Evolutionary conservation across 192 early-diverging fungal species (phyloP), one percentile per base, ranked within the genome.

Genomic region (Pilaira anomala): DNA sequence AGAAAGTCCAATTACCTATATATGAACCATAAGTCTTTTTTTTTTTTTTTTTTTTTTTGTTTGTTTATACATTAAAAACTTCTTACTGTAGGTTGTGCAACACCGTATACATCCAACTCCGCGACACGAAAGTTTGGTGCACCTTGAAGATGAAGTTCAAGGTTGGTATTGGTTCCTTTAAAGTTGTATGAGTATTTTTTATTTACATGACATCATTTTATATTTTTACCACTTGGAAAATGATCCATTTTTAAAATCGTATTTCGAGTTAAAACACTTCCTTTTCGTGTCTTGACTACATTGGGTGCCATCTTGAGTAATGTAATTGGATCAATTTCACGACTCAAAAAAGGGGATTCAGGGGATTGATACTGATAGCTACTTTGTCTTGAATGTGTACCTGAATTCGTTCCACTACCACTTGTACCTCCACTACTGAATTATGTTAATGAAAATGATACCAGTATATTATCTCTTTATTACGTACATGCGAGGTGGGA

Each of bases 91-190:
- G 85, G 85, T 52, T 87, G 83, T 14, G 85, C 85, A 24, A 85
- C 84, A 25, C 85, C 85, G 60, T 74, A 83, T 24, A 86, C 76
- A 56, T 86, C 78, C 42, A 79, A 62, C 45, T 80, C 80, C 3
- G 75, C 81, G 66, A 71, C 69, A 19, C 85, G 74, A 69, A 87
- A 87, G 51, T 87, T 86, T 21, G 85, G 85, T 21, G 84, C 84
- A 3, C 85, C 85, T 52, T 87, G 82, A 26, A 87, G 59, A 61
- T 86, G 74, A 26, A 87, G 73, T 58, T 84, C 79, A 14, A 86
- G 52, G 18, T 76, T 75, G 11, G 76, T 67, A 50, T 70, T 63
- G 13, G 51, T 51, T 66, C 69, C 75, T 49, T 62, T 24, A 39
- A 55, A 46, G 21, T 12, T 1, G 28, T 29, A 40, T 21, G 44